Evolutionary conservation across 179 eudicot species (phyloP).

Genomic region (Amaranthus tricolor): DNA sequence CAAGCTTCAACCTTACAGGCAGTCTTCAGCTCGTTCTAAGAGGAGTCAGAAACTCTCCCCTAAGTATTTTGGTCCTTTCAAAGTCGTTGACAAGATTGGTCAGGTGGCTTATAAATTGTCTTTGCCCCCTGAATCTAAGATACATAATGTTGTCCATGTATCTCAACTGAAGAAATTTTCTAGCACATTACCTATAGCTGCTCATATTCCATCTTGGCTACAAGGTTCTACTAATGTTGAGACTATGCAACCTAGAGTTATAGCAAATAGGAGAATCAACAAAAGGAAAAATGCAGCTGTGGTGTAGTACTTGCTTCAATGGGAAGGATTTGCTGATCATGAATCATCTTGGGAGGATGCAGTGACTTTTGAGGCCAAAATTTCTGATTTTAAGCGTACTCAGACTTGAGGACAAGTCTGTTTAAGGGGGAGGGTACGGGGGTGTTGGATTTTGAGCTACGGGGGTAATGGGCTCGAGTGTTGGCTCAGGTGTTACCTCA

Average conservation of each 20-base stretch:
- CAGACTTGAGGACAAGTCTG: neutral
- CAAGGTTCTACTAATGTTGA: neutral
- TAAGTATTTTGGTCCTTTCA: slow-evolving; percentile 3
- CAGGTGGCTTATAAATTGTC: neutral
- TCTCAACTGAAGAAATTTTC: neutral
- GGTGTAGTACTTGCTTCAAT: neutral
- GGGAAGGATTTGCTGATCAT: neutral
- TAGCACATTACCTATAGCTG: neutral
- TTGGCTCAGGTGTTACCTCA: too few species aligned
- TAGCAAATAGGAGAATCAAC: neutral
- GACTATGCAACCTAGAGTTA: neutral
- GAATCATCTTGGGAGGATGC: neutral
- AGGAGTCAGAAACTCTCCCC: neutral
- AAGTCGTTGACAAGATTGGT: neutral
- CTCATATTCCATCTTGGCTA: neutral
- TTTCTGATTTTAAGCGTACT: neutral
- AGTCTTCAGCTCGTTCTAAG: neutral
- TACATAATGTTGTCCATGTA: neutral
- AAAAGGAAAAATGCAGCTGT: neutral
- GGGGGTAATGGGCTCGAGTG: too few species aligned
- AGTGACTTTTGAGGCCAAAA: neutral
- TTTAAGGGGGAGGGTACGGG: neutral
- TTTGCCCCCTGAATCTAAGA: neutral
- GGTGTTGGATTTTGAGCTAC: too few species aligned
- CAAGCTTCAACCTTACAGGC: neutral